Conservation (phyloP, 2,329 filamentous ascomycete genomes). For the Ceratocystis diversiconidia region DNA sequence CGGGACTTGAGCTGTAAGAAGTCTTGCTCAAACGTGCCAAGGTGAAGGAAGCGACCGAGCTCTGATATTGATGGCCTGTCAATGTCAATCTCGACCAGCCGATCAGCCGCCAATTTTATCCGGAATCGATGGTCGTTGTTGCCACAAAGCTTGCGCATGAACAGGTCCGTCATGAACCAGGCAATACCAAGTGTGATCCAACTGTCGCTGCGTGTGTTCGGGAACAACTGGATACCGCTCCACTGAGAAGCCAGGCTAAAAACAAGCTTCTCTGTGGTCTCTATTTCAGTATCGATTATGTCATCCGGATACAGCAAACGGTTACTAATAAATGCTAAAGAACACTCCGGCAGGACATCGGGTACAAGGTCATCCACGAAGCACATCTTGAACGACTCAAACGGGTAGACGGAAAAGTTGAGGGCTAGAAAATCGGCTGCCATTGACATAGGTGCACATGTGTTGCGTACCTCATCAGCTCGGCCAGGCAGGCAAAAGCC, state of each 20-base stretch:
- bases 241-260: constrained; percentile 82
- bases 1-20: constrained; percentile 87
- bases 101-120: constrained; percentile 72
- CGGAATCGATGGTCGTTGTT: constrained; percentile 91
- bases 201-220: constrained; percentile 63
- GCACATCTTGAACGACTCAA: constrained; percentile 79
- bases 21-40: constrained; percentile 74
- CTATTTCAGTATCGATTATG: constrained; percentile 72
- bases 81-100: constrained; percentile 66
- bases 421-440: constrained; percentile 86
- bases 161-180: constrained; percentile 88
- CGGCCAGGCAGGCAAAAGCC: constrained; percentile 83
- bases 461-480: constrained; percentile 69
- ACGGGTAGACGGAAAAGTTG: constrained; percentile 81
- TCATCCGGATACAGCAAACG: constrained; percentile 72
- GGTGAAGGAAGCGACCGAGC: constrained; percentile 59
- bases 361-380: constrained; percentile 81
- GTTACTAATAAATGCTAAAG: constrained; percentile 75
- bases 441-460: constrained; percentile 68
- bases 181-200: constrained; percentile 86
- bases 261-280: constrained; percentile 65
- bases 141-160: constrained; percentile 78
- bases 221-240: constrained; percentile 84
- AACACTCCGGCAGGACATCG: constrained; percentile 64
- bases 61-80: constrained; percentile 70